Evolutionary conservation across 2,329 filamentous ascomycete genomes (phyloP).

Genomic region (Aspergillus luchuensis): DNA sequence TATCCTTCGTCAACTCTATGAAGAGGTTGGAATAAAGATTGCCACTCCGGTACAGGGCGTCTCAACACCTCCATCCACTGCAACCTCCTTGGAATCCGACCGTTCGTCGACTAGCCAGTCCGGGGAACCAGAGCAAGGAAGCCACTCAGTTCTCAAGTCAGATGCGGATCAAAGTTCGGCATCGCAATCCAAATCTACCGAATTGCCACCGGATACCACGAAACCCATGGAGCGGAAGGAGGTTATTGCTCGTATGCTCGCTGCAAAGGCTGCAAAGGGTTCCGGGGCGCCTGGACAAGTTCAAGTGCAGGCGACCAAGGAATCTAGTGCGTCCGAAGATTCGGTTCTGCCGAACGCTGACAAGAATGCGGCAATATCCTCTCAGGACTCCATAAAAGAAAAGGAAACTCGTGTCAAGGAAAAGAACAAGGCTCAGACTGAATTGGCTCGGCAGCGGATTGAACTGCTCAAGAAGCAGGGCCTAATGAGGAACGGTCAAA

Average conservation of each 20-base stretch:
- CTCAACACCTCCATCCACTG: not conserved
- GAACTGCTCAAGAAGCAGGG: constrained; percentile 67
- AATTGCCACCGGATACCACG: constrained; percentile 17
- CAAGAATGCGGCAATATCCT: constrained; percentile 10
- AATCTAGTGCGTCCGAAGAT: constrained; percentile 10
- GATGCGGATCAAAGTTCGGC: not conserved
- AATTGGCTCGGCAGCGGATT: constrained; percentile 75
- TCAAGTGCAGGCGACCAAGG: constrained; percentile 17
- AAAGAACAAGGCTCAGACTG: constrained; percentile 68
- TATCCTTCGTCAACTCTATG: constrained; percentile 66
- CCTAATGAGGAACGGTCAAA: constrained; percentile 43
- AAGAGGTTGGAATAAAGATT: constrained; percentile 63
- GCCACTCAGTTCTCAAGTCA: not conserved
- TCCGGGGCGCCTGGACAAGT: constrained; percentile 20
- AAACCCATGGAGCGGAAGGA: constrained; percentile 69
- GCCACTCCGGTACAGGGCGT: constrained; percentile 20
- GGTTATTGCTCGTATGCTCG: constrained; percentile 73
- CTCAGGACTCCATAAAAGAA: constrained; percentile 22
- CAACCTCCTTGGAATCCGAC: not conserved
- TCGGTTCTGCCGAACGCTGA: constrained; percentile 10
- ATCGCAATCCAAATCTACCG: not conserved
- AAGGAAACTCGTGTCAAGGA: constrained; percentile 38
- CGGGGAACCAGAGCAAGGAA: not conserved
- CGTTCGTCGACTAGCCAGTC: not conserved
- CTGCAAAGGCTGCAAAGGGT: constrained; percentile 67